Evolutionary conservation across 352 stramenopile genomes (phyloP), one percentile per base, ranked within the genome.

Genomic region (Elongisporangium prolatum): DNA sequence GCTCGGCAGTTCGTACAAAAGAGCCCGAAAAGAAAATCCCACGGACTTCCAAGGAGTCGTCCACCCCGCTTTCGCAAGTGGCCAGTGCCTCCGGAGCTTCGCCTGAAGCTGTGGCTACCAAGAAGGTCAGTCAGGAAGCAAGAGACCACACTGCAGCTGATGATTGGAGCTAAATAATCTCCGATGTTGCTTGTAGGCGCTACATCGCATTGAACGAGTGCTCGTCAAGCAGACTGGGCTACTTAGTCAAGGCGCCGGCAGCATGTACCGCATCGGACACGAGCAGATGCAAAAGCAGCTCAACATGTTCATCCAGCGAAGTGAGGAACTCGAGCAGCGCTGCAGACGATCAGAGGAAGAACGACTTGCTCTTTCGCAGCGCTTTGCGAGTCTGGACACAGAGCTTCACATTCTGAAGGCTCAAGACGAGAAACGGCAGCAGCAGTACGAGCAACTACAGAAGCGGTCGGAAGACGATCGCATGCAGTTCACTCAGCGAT

Each of bases 371-470:
- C 52, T 83, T 10, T 65, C 68, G 16, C 71, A 80, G 56, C 77
- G 81, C 48, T 62, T 86, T 11, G 69, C 73, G 50, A 71, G 71
- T 3, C 65, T 71, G 2, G 69, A 86, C 51, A 76, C 75, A 4
- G 73, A 85, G 54, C 60, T 83, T 3, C 34, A 44, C 34, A 44
- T 44, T 17, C 34, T 44, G 1, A 44, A 44, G 34, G 34, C 34
- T 13, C 34, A 44, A 17, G 34, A 44, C 34, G 34, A 44, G 10
- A 44, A 44, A 17, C 34, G 34, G 34, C 34, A 44, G 10, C 34
- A 44, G 11, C 34, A 44, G 34, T 44, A 44, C 10, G 34, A 44
- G 34, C 34, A 44, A 13, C 34, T 44, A 13, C 34, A 44, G 34
- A 44, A 16, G 11, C 34, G 34, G 34, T 16, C 34, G 14, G 34